These are phyloP conservation scores for Pseudonectria foliicola DNA, from an alignment of 2,329 filamentous ascomycete genomes.

Conservation along the genomic window DNA sequence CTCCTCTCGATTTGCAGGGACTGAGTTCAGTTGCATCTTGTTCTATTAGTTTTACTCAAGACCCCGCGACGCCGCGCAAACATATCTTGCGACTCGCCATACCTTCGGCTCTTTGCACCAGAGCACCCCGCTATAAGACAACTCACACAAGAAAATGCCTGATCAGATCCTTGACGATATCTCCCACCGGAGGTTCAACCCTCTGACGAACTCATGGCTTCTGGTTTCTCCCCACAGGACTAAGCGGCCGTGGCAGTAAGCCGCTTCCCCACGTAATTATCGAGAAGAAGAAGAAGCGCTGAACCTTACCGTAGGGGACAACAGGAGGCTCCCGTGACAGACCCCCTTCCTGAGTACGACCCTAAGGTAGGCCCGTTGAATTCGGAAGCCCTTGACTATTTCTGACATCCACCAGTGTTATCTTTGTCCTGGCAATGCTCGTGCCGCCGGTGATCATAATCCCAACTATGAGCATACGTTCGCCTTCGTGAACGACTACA, in stretches of 20 bases:
- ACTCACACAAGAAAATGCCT: conserved; percentile 46
- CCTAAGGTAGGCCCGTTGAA: conserved; percentile 45
- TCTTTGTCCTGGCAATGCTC: conserved; percentile 83
- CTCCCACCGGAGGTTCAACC: conserved; percentile 90
- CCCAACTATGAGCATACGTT: conserved; percentile 83
- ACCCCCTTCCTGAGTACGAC: conserved; percentile 72
- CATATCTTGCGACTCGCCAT: too few species aligned
- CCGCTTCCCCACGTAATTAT: conserved; percentile 9
- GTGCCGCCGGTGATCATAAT: conserved; percentile 80
- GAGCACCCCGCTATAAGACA: neutral
- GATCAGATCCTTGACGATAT: conserved; percentile 86
- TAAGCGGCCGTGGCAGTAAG: conserved; percentile 97
- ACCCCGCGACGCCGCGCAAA: too few species aligned
- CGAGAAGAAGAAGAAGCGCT: conserved; percentile 1
- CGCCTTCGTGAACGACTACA: conserved; percentile 96
- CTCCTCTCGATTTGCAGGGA: too few species aligned
- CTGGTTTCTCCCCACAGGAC: conserved; percentile 94
- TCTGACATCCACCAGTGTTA: conserved; percentile 60
- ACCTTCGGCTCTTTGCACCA: neutral
- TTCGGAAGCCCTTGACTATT: conserved; percentile 2
- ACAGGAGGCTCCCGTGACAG: conserved; percentile 64
- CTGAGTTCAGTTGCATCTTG: too few species aligned
- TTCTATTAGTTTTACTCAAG: too few species aligned
- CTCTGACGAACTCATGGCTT: conserved; percentile 82
- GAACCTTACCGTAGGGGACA: conserved; percentile 53